A percentile compares a stretch with the other conserved stretches of the same genome.
Evolutionary conservation across 2,329 filamentous ascomycete species (phyloP).

Genomic region (Aspergillus pseudonomiae): DNA sequence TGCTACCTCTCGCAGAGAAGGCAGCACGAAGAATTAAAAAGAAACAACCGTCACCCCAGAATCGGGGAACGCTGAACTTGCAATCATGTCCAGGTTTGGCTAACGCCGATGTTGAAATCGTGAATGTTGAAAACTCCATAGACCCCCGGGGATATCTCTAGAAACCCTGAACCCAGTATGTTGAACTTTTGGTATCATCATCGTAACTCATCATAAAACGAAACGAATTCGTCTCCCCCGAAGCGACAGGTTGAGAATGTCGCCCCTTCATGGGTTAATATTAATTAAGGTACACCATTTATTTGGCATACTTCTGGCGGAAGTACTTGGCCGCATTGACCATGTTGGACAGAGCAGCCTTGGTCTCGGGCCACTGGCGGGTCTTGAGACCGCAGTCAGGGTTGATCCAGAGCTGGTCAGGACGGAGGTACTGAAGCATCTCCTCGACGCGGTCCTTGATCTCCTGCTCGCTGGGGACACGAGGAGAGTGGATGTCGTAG

Average conservation of each 20-base stretch:
- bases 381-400: conserved; percentile 99
- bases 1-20: conserved; percentile 17
- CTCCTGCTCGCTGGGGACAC: conserved; percentile 95
- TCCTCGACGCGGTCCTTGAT: conserved; percentile 97
- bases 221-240: conserved; percentile 25
- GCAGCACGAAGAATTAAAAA: conserved; percentile 15
- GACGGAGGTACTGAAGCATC: conserved; percentile 97
- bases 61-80: conserved; percentile 14
- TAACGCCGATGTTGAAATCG: conserved; percentile 56
- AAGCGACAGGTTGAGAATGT: conserved; percentile 44
- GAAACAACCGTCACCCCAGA: conserved; percentile 7
- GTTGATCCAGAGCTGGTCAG: conserved; percentile 99
- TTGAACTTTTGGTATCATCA: conserved; percentile 49
- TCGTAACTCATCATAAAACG: conserved; percentile 43
- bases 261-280: conserved; percentile 32
- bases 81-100: conserved; percentile 23
- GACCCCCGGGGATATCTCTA: conserved; percentile 39
- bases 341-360: conserved; percentile 94
- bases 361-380: conserved; percentile 97
- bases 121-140: conserved; percentile 46
- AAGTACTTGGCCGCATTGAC: conserved; percentile 97
- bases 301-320: conserved; percentile 75
- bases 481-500: conserved; percentile 99
- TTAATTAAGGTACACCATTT: conserved; percentile 20
- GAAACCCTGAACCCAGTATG: conserved; percentile 43